These are phyloP conservation scores for Pistacia atlantica DNA, from an alignment of 345 rosid genomes.

Conservation along the genomic window DNA sequence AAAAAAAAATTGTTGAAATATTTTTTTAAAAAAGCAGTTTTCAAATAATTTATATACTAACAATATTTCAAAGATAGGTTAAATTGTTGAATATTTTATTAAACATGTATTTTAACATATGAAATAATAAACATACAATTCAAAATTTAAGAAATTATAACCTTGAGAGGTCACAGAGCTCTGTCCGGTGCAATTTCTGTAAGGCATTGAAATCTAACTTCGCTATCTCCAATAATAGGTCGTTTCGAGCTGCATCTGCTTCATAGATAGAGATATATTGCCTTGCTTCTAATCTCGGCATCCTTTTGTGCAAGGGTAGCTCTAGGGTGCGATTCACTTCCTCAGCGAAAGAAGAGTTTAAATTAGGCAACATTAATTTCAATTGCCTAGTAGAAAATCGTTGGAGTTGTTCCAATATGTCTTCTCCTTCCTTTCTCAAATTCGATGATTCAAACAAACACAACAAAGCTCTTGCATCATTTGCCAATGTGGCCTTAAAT, in stretches of 20 bases:
- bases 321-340: conserved; percentile 7
- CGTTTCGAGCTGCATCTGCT: conserved; percentile 20
- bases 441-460: conserved; percentile 45
- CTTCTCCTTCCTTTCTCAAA: conserved; percentile 35
- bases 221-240: conserved; percentile 20
- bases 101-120: too few species aligned
- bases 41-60: too few species aligned
- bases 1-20: too few species aligned
- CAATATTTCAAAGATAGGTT: too few species aligned
- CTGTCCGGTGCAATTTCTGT: conserved; percentile 35
- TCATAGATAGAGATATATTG: conserved; percentile 30
- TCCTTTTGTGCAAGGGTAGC: conserved; percentile 17
- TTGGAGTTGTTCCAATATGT: conserved; percentile 34
- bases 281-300: conserved; percentile 27
- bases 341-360: neutral
- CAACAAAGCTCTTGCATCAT: conserved; percentile 28
- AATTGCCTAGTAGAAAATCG: conserved; percentile 29
- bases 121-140: too few species aligned
- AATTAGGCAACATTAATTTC: neutral
- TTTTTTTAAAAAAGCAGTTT: too few species aligned
- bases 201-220: conserved; percentile 35
- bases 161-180: conserved; percentile 23
- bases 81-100: too few species aligned
- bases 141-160: neutral
- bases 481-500: conserved; percentile 4